Evolutionary conservation across 805 yeast species (phyloP), one percentile per base, ranked within the genome.

Genomic region (Lachancea cidri): DNA sequence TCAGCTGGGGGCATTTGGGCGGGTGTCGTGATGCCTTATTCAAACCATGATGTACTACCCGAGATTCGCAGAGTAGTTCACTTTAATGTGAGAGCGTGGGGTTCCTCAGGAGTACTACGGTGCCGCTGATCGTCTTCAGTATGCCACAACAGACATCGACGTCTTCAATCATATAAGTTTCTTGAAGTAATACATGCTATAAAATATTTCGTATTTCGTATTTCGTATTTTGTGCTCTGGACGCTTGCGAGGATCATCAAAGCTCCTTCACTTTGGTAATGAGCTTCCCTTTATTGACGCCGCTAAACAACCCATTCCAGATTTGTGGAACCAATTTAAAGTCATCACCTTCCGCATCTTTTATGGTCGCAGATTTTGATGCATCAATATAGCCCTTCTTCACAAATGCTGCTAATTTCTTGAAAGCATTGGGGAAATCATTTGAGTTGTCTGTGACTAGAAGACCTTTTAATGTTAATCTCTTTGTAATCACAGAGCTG

Each of bases 401-500:
- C 39, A 75, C 56, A 48, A 66, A 68, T 11, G 55, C 50, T 17
- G 51, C 54, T 36, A 77, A 55, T 30, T 57, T 64, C 13, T 40
- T 48, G 36, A 65, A 49, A 5, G 70, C 79, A 38, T 61, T 58
- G 3, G 65, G 65, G 47, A 67, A 67, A 22, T 68, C 56, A 6
- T 53, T 58, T 4, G 41, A 38, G 48, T 64, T 67, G 50, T 80
- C 82, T 33, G 64, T 50, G 16, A 77, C 66, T 25, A 79, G 67
- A 51, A 79, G 70, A 18, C 86, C 86, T 45, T 63, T 65, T 22
- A 78, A 67, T 0, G 63, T 66, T 39, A 81, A 57, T 54, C 83
- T 69, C 54, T 70, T 75, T 32, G 68, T 62, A 46, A 78, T 68
- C 30, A 80, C 70, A 36, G 60, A 47, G 11, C 58, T 45, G 65